These are phyloP conservation scores for Tuctoria greenei DNA, from an alignment of 176 grass and related monocot species.

Conservation along the genomic window DNA sequence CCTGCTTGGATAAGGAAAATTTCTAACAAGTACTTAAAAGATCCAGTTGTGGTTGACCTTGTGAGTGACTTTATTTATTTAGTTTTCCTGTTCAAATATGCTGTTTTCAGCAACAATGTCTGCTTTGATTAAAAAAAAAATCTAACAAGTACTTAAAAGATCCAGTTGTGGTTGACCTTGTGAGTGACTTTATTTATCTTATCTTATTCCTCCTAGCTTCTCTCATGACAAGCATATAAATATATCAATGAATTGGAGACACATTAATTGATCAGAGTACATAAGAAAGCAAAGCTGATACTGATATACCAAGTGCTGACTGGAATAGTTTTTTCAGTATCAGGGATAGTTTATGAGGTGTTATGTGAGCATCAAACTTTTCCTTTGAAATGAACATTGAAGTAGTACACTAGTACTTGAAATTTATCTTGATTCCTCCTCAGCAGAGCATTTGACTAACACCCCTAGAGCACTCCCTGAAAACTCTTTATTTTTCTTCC, in stretches of 20 bases:
- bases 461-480: conserved; percentile 11
- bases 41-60: conserved; percentile 67
- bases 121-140: conserved; percentile 62
- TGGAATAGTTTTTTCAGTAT: background rate
- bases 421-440: conserved; percentile 13
- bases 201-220: background rate
- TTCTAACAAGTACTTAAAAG: conserved; percentile 59
- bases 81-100: conserved; percentile 35
- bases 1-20: conserved; percentile 72
- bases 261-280: background rate
- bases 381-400: background rate
- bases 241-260: conserved; percentile 5
- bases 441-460: background rate
- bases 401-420: background rate
- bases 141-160: conserved; percentile 54
- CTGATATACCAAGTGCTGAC: conserved; percentile 1
- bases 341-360: background rate
- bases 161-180: conserved; percentile 60
- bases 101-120: conserved; percentile 81
- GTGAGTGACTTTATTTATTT: conserved; percentile 39
- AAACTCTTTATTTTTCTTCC: conserved; percentile 24
- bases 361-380: conserved; percentile 18
- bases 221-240: background rate
- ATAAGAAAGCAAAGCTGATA: background rate
- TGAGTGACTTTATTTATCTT: conserved; percentile 27